Conservation (phyloP, 2,329 filamentous ascomycete species). For the Teratosphaeria zuluensis region DNA sequence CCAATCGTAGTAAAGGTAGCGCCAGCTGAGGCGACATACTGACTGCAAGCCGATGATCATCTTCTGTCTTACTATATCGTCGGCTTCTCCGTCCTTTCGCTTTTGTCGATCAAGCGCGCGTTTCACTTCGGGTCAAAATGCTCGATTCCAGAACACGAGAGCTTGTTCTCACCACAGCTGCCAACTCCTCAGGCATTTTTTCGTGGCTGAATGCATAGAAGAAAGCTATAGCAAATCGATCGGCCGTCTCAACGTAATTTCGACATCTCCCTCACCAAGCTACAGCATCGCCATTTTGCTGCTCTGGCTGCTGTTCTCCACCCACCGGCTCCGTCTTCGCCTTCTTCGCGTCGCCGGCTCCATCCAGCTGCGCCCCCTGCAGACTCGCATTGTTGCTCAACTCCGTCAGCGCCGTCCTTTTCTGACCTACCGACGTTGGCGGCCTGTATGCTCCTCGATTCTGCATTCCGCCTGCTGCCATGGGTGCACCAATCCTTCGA, state of each 20-base stretch:
- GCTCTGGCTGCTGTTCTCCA: neutral
- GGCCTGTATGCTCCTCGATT: conserved; percentile 39
- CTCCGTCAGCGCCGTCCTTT: conserved; percentile 32
- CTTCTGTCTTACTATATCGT: too few species aligned
- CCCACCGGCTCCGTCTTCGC: conserved; percentile 13
- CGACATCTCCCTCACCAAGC: neutral
- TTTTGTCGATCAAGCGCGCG: too few species aligned
- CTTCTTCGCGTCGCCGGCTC: conserved; percentile 32
- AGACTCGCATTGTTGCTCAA: conserved; percentile 30
- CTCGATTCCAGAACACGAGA: too few species aligned
- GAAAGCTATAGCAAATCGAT: neutral
- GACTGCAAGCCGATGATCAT: too few species aligned
- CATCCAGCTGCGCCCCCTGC: conserved; percentile 19
- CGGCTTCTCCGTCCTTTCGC: too few species aligned
- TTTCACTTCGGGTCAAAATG: too few species aligned
- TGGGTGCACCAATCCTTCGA: conserved; percentile 41
- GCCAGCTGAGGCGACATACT: too few species aligned
- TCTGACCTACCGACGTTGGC: conserved; percentile 26
- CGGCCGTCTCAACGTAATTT: neutral
- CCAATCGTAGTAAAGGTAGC: too few species aligned
- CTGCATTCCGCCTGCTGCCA: conserved; percentile 24
- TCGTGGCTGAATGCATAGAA: neutral
- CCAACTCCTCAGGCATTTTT: neutral
- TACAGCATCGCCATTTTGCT: neutral
- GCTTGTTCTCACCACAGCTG: neutral